Percentiles rank a stretch among this genome's conserved stretches.
Conservation (phyloP, 108 stramenopile species). For the Chaetoceros tenuissimus region DNA sequence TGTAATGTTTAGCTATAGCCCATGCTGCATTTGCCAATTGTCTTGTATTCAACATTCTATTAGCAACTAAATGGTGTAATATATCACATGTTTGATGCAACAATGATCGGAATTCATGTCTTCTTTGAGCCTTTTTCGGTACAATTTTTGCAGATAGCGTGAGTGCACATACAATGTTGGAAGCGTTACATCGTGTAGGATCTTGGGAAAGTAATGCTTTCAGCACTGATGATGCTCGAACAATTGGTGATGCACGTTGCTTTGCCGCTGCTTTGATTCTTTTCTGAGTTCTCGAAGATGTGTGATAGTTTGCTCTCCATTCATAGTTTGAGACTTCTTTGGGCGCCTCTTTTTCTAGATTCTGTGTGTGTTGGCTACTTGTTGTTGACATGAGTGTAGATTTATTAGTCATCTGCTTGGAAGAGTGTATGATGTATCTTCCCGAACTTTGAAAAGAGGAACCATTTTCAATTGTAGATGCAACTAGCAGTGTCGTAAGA, state of each 20-base stretch:
- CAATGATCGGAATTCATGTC: constrained; percentile 24
- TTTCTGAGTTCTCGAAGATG: constrained; percentile 41
- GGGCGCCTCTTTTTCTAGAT: too few relatives aligned
- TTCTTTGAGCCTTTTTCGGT: constrained; percentile 7
- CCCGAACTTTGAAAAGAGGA: too few relatives aligned
- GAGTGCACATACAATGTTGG: constrained; percentile 70
- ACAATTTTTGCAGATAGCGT: constrained; percentile 62
- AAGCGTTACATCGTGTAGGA: constrained; percentile 52
- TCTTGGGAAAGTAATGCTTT: constrained; percentile 34
- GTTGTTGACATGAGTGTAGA: too few relatives aligned
- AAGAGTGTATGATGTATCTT: too few relatives aligned
- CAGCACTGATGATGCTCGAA: constrained; percentile 36
- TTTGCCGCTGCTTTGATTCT: constrained; percentile 30
- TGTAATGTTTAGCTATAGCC: constrained; percentile 67
- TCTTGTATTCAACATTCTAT: constrained; percentile 36
- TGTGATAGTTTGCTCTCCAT: constrained; percentile 44
- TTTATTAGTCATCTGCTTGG: too few relatives aligned
- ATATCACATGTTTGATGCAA: constrained; percentile 38
- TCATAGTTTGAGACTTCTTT: too few relatives aligned
- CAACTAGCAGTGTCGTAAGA: too few relatives aligned
- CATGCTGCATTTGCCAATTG: constrained; percentile 70
- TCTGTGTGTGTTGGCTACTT: too few relatives aligned
- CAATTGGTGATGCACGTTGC: constrained; percentile 5
- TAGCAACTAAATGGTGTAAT: constrained; percentile 24
- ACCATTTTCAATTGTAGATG: too few relatives aligned